phyloP scores from a whole-genome alignment of 106 monocot species.

The Iris macrosiphon region DNA sequence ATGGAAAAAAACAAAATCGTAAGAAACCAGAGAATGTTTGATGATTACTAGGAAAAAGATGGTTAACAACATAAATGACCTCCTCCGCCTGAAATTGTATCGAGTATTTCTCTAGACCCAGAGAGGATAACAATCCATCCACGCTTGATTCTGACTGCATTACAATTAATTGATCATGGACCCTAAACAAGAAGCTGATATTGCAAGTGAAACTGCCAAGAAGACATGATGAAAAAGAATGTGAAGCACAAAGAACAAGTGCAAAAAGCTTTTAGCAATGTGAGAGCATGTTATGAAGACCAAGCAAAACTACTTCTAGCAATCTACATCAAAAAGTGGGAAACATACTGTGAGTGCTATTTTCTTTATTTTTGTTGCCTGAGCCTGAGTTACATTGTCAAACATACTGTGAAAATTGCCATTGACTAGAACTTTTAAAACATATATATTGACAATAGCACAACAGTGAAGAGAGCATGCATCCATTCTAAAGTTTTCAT shows the following conservation, averaged over 20 bases:
- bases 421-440: too few relatives aligned
- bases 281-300: not conserved
- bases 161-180: not conserved
- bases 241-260: not conserved
- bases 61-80: slow-evolving; percentile 21
- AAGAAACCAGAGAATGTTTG: not conserved
- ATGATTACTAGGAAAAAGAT: not conserved
- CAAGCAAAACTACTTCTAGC: not conserved
- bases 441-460: too few relatives aligned
- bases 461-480: too few relatives aligned
- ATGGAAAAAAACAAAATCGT: not conserved
- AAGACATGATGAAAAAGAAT: too few relatives aligned
- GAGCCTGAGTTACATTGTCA: too few relatives aligned
- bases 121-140: slow-evolving; percentile 48
- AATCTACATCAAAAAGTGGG: too few relatives aligned
- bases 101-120: slow-evolving; percentile 87
- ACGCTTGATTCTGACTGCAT: slow-evolving; percentile 55
- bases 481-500: too few relatives aligned
- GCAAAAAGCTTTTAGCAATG: not conserved
- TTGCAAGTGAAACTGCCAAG: too few relatives aligned
- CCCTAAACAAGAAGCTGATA: too few relatives aligned
- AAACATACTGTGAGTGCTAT: too few relatives aligned
- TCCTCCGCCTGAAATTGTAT: slow-evolving; percentile 94
- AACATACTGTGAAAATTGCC: too few relatives aligned
- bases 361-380: too few relatives aligned